A percentile compares a stretch with the other conserved stretches of the same genome.
These are phyloP conservation scores for Bryum argenteum DNA, from an alignment of 225 moss, liverwort and hornwort genomes.

Conservation along the genomic window DNA sequence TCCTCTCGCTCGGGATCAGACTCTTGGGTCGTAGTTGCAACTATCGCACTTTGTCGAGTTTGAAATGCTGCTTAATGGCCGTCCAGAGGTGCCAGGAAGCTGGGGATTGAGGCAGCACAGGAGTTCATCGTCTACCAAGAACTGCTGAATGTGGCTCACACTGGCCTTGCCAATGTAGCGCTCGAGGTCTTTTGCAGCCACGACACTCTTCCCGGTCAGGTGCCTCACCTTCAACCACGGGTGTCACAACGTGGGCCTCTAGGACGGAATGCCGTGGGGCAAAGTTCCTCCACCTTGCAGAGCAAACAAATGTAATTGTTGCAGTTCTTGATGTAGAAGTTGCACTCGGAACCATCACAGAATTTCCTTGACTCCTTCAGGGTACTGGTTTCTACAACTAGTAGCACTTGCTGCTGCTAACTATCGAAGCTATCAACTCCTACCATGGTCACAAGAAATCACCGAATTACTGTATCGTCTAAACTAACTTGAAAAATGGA, in stretches of 20 bases:
- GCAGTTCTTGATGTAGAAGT: background rate
- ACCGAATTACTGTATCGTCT: too few species aligned
- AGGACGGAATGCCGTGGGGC: background rate
- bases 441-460: background rate
- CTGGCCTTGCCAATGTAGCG: background rate
- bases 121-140: too few species aligned
- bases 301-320: constrained; percentile 18
- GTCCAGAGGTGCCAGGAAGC: too few species aligned
- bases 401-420: background rate
- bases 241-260: accelerated
- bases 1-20: too few species aligned
- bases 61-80: too few species aligned
- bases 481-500: too few species aligned
- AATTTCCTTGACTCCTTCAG: background rate
- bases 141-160: background rate
- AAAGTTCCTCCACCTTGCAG: background rate
- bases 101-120: too few species aligned
- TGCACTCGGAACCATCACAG: background rate
- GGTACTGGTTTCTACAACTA: background rate
- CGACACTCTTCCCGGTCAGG: background rate
- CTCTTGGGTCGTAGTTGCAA: too few species aligned
- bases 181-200: background rate
- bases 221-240: constrained; percentile 2
- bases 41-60: too few species aligned
- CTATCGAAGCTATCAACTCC: background rate